Evolutionary conservation across 257 asterid species (phyloP).

Genomic region (Craterostigma plantagineum): DNA sequence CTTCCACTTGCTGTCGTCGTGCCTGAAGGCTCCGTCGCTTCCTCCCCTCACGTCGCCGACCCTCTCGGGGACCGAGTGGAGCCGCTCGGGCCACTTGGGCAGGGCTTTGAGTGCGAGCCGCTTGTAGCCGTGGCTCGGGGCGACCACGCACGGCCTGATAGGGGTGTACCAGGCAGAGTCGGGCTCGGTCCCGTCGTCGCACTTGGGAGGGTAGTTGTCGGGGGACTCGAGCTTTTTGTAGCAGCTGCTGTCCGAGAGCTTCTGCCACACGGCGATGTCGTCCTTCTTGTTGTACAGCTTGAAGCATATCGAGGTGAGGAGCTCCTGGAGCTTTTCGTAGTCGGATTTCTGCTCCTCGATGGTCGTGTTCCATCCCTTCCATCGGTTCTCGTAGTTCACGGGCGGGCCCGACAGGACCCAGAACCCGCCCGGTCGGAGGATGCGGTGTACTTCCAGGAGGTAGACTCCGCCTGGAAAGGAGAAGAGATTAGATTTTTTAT

Average conservation of each 20-base stretch:
- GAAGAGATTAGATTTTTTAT: neutral
- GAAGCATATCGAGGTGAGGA: slow-evolving; percentile 59
- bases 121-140: slow-evolving; percentile 23
- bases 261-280: slow-evolving; percentile 71
- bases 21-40: slow-evolving; percentile 42
- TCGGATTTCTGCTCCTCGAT: slow-evolving; percentile 50
- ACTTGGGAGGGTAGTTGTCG: slow-evolving; percentile 38
- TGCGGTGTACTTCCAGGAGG: slow-evolving; percentile 55
- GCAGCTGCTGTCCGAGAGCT: slow-evolving; percentile 25
- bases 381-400: slow-evolving; percentile 53
- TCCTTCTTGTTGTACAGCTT: slow-evolving; percentile 47
- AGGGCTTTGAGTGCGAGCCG: slow-evolving; percentile 24
- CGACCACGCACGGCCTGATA: slow-evolving; percentile 48
- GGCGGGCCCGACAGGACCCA: slow-evolving; percentile 80
- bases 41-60: slow-evolving; percentile 40
- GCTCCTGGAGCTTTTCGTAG: slow-evolving; percentile 45
- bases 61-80: slow-evolving; percentile 43
- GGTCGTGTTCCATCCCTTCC: slow-evolving; percentile 79
- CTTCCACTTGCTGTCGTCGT: slow-evolving; percentile 48
- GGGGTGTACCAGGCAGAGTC: slow-evolving; percentile 79
- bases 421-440: slow-evolving; percentile 68
- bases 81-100: slow-evolving; percentile 49
- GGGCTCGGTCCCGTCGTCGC: slow-evolving; percentile 69
- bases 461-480: slow-evolving; percentile 37
- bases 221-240: slow-evolving; percentile 44